Base-by-base conservation (phyloP, 345 rosid species). In the Gossypium australe region DNA sequence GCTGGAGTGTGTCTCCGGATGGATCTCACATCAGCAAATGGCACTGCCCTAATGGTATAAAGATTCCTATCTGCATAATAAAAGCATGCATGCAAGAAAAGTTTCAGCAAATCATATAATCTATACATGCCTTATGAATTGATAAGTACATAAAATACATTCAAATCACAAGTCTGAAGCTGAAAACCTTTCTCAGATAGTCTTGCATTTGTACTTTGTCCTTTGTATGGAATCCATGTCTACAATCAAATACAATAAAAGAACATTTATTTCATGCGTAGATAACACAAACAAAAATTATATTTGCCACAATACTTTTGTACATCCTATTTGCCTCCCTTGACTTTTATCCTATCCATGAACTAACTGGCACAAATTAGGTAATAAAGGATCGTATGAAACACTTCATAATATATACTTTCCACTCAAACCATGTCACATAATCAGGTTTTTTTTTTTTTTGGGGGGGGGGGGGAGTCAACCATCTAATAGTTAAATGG, bases 201-300 rank as follows among this genome's bases (percentile, higher is more conserved):
- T 79, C 83, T 89, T 2, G 91, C 89, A 64, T 80, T 88, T 3
- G 97, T 79, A 76, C 74, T 84, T 73, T 89, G 92, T 24, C 92
- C 97, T 85, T 90, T 90, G 85, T 88, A 88, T 3, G 99, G 99
- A 80, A 81, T 88, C 99, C 99, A 96, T 14, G 93, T 87, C 99
- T 93, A 78, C n/a, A 64, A 79, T 71, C 34, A 60, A 55, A 60
- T 27, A 27, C 41, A 60, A 60, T 73, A 81, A 24, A 2, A 9
- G 25, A 75, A 53, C 34, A 13, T 53, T 16, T 43, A 58, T 70
- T 18, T 8, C 18, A 56, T n/a, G 9, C 14, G 49, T 0, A 45
- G 17, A 70, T 20, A 70, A 9, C 4, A 14, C n/a, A 22, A 3
- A 69, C 24, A 25, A 60, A 43, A 48, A 62, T 12, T 2, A 77